phyloP scores from a whole-genome alignment of 192 early-diverging fungal genomes.

The Cladochytrium replicatum region DNA sequence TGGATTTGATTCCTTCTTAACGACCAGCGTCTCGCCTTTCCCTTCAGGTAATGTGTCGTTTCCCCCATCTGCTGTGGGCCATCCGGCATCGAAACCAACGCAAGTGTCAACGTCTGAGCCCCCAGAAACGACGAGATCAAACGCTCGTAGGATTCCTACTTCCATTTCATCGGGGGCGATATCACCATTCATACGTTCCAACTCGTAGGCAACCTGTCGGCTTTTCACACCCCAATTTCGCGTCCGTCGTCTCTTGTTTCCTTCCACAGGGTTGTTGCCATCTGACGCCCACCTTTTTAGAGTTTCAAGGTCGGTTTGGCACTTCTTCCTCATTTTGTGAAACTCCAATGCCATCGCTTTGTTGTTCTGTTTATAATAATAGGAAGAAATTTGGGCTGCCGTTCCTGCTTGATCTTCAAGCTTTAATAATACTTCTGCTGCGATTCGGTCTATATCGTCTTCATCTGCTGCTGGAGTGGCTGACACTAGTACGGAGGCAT shows the following conservation, averaged over 20 bases:
- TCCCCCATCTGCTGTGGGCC: slow-evolving; percentile 47
- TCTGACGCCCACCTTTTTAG: too few species aligned
- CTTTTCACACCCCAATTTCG: too few species aligned
- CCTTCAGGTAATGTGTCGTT: slow-evolving; percentile 35
- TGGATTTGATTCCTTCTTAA: slow-evolving; percentile 33
- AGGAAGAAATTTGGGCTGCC: slow-evolving; percentile 8
- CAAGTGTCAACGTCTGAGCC: slow-evolving; percentile 51
- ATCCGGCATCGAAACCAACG: slow-evolving; percentile 66
- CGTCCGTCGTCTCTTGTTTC: too few species aligned
- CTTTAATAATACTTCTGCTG: background rate
- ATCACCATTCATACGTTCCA: slow-evolving; percentile 38
- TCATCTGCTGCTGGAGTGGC: slow-evolving; percentile 1
- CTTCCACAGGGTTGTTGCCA: too few species aligned
- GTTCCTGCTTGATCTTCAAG: background rate
- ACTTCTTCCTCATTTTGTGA: slow-evolving; percentile 47
- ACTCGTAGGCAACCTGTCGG: slow-evolving; percentile 46
- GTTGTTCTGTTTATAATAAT: slow-evolving; percentile 32
- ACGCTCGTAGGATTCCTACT: slow-evolving; percentile 45
- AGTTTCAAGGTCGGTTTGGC: slow-evolving; percentile 41
- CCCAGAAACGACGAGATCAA: slow-evolving; percentile 42
- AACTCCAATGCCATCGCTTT: slow-evolving; percentile 43
- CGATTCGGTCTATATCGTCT: background rate
- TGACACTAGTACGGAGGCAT: too few species aligned
- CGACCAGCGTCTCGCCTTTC: slow-evolving; percentile 53
- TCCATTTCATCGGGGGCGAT: slow-evolving; percentile 59